Conservation (phyloP, 108 stramenopile species). For the Cyclotella choctawhatcheeana region DNA sequence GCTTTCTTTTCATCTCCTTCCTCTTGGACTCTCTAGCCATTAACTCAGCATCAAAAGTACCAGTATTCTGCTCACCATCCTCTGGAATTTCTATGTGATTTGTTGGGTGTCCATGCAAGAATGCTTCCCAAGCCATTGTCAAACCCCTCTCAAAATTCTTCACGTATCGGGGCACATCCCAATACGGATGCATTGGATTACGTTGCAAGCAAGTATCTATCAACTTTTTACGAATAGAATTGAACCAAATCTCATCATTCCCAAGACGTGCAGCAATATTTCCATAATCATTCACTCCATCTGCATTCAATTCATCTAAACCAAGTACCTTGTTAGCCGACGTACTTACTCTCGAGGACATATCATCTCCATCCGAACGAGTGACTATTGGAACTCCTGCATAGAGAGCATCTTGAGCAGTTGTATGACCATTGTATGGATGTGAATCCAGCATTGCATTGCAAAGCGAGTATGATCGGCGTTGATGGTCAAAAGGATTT, state of each 20-base stretch:
- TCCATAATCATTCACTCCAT: conserved; percentile 68
- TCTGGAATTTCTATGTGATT: conserved; percentile 64
- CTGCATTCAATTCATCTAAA: conserved; percentile 79
- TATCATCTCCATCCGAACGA: conserved; percentile 84
- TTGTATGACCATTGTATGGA: conserved; percentile 90
- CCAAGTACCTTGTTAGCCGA: conserved; percentile 82
- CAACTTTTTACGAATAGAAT: conserved; percentile 58
- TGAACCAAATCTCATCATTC: conserved; percentile 54
- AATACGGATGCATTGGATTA: conserved; percentile 89
- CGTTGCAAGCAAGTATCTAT: conserved; percentile 71
- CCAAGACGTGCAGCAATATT: conserved; percentile 75
- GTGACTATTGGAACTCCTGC: conserved; percentile 86
- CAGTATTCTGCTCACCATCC: conserved; percentile 1
- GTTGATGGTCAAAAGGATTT: conserved; percentile 88
- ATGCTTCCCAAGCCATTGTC: conserved; percentile 65
- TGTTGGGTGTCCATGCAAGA: conserved; percentile 55
- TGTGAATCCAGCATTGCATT: conserved; percentile 85
- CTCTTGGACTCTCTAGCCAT: conserved; percentile 5
- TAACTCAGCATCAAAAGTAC: conserved; percentile 1
- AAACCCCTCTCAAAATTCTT: conserved; percentile 75
- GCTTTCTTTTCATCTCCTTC: background rate
- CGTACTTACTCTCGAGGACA: conserved; percentile 82
- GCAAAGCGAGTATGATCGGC: conserved; percentile 77
- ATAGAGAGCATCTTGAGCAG: conserved; percentile 83
- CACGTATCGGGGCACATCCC: conserved; percentile 86